These are phyloP conservation scores for Cercospora berteroae DNA, from an alignment of 2,329 filamentous ascomycete genomes.

Conservation along the genomic window DNA sequence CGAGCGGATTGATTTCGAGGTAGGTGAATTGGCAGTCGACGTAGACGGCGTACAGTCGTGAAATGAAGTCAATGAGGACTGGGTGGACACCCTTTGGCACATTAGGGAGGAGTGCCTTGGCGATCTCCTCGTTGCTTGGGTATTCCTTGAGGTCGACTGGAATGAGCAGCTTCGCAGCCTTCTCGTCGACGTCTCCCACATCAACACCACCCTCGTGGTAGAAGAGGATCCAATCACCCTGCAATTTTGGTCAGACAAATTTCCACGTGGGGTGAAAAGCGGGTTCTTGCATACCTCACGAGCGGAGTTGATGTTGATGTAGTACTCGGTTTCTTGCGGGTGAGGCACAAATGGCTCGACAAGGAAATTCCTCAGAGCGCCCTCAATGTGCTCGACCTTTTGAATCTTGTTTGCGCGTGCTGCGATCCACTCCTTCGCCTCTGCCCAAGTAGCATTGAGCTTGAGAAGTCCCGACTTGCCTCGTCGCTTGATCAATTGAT, in stretches of 20 bases:
- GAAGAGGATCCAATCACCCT: slow-evolving; percentile 99
- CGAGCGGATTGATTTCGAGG: slow-evolving; percentile 98
- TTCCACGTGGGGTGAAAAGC: background rate
- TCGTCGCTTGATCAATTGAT: slow-evolving; percentile 99
- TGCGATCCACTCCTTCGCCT: slow-evolving; percentile 91
- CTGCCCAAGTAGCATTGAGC: slow-evolving; percentile 95
- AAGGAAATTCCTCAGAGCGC: slow-evolving; percentile 89
- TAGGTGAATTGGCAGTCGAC: slow-evolving; percentile 99
- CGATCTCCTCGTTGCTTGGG: slow-evolving; percentile 94
- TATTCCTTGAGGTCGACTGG: slow-evolving; percentile 93
- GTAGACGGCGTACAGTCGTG: slow-evolving; percentile 95
- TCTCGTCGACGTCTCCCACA: slow-evolving; percentile 97
- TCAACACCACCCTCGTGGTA: slow-evolving; percentile 99
- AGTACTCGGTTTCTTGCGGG: slow-evolving; percentile 93
- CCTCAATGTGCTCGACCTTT: slow-evolving; percentile 87
- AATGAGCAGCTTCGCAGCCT: slow-evolving; percentile 97
- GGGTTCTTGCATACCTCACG: slow-evolving; percentile 76
- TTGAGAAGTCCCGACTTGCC: slow-evolving; percentile 97
- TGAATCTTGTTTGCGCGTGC: slow-evolving; percentile 87
- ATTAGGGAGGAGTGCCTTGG: slow-evolving; percentile 79
- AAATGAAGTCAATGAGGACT: slow-evolving; percentile 98
- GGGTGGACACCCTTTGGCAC: slow-evolving; percentile 95
- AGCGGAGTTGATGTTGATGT: slow-evolving; percentile 99
- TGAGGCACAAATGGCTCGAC: slow-evolving; percentile 98
- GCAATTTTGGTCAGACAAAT: slow-evolving; percentile 36